Base-by-base conservation (phyloP, 2,329 filamentous ascomycete genomes). In the Pseudogymnoascus sp. region DNA sequence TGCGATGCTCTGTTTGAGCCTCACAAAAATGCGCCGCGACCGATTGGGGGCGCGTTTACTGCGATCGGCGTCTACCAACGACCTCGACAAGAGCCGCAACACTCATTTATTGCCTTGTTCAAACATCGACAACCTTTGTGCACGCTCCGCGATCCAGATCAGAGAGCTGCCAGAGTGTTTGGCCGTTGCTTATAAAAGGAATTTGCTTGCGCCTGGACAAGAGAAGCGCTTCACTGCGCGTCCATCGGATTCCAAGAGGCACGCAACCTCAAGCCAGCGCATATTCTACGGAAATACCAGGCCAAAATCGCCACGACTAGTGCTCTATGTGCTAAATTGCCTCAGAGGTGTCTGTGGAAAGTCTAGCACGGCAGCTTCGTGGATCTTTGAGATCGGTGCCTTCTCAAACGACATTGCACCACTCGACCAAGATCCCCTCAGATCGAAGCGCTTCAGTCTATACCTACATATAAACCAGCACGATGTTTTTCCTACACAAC, bases 401-500 rank as follows among this genome's bases (percentile, higher is more conserved):
- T 8, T 33, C 9, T 21, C 49, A 14, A 55, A 33, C 49, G 28
- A 33, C 28, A 21, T 25, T 25, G 18, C 16, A 6, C 11, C 21
- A 23, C 23, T 11, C 12, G 7, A 4, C 28, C 45, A 52, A 33
- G 31, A 33, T 33, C 14, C 9, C 28, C 23, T 28, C 45, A 33
- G n/a, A 18, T 55, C 45, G 45, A 55, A 52, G 33, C 45, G 5
- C 45, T 55, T 33, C 45, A 33, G 49, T n/a, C 58, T 9, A 38
- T 33, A 55, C 25, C 49, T 33, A 9, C 9, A 33, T 33, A 55
- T 31, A 55, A 55, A 55, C 25, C 12, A n/a, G 43, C 63, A 61
- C 31, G 28, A 99, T 99, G 95, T 99, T 97, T 78, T 99, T 99
- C 81, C 90, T 99, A 68, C 91, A 96, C 78, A 93, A 96, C 74